Conservation (phyloP, 2,329 filamentous ascomycete species). For the Ophiostoma angusticollis region DNA sequence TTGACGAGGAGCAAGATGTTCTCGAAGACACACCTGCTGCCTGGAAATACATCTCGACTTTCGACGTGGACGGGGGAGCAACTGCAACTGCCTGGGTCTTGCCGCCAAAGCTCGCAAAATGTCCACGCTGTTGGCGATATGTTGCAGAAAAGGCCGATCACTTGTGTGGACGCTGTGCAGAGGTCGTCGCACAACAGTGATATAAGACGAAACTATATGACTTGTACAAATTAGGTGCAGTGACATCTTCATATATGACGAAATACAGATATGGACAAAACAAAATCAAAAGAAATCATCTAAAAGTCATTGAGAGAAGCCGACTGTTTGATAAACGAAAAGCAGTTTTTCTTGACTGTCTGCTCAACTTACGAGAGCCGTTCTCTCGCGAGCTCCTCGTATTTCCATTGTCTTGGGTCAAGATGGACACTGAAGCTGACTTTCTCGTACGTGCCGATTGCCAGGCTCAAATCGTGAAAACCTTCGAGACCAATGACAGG, state of each 20-base stretch:
- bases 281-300: conserved; percentile 2
- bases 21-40: conserved; percentile 13
- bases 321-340: not conserved
- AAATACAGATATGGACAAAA: not conserved
- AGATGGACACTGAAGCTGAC: conserved; percentile 57
- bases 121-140: conserved; percentile 81
- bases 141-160: conserved; percentile 51
- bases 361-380: too few species aligned
- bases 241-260: too few species aligned
- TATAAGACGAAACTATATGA: not conserved
- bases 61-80: conserved; percentile 28
- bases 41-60: conserved; percentile 31
- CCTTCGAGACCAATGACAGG: conserved; percentile 57
- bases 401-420: conserved; percentile 46
- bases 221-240: too few species aligned
- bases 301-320: conserved; percentile 5
- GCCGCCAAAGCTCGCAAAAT: conserved; percentile 52
- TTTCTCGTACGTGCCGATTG: conserved; percentile 58
- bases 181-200: conserved; percentile 33
- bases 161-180: conserved; percentile 62
- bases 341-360: too few species aligned
- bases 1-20: conserved; percentile 19
- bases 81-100: conserved; percentile 30
- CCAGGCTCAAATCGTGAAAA: conserved; percentile 55
- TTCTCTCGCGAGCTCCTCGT: too few species aligned